Evolutionary conservation across 1,139 yeast species (phyloP), one percentile per base, ranked within the genome.

Genomic region (Scheffersomyces illinoinensis): DNA sequence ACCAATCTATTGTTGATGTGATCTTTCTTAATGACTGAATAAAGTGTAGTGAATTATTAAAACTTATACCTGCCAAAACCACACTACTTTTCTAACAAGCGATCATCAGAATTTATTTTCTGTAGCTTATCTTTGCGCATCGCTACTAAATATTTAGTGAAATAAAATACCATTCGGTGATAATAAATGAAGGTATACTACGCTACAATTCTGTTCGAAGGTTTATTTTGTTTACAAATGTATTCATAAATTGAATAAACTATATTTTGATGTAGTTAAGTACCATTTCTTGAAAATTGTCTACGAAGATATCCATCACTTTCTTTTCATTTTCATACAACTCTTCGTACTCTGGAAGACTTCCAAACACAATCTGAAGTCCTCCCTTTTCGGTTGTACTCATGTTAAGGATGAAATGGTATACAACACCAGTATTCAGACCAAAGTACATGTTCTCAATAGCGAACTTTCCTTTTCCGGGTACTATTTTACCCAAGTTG

Each of bases 341-440:
- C 33, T 55, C 43, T 24, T 48, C 51, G 18, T 48, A 68, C 56
- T 67, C 71, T 7, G 72, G 71, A 7, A 63, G 52, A 54, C 66
- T 66, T 1, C 67, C 67, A 43, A 69, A 50, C 19, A 70, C 71
- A 23, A 66, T 62, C 48, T 67, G 67, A 26, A 70, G 57, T 33
- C 71, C 71, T n/a, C 62, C 61, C 43, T 56, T 54, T 4, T 64
- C 57, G 1, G 71, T 61, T 8, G 71, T 62, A n/a, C 66, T 61
- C 61, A 67, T 64, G 54, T 69, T 69, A 14, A 69, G 57, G 21
- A 69, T 61, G 53, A 69, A 66, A 57, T 69, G 66, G 54, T 69
- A 70, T 17, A 63, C 59, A 17, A 65, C 52, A 10, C 70, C 71
- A 1, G 71, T 67, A 54, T 66, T 68, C 63, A 66, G 68, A 5